Evolutionary conservation across 129 eudicot species (phyloP).

Genomic region (Tagetes patula): DNA sequence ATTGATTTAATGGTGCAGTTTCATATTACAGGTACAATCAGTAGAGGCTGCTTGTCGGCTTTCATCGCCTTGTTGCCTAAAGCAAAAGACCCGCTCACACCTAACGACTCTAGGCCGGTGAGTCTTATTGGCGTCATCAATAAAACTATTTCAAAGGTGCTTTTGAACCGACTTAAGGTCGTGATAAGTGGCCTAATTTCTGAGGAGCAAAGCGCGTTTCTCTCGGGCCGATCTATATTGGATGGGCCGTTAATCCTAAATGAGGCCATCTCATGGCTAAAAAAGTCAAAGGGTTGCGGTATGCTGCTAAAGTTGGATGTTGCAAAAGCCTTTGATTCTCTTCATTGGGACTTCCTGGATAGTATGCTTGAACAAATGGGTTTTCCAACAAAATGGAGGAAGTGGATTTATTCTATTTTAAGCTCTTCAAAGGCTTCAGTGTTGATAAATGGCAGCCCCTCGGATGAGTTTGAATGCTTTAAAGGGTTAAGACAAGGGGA

Average conservation of each 20-base stretch:
- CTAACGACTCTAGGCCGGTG: background rate
- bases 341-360: background rate
- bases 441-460: background rate
- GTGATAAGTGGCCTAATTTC: background rate
- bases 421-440: background rate
- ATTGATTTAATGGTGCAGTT: background rate
- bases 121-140: background rate
- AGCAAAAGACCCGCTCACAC: background rate
- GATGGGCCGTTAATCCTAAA: background rate
- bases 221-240: background rate
- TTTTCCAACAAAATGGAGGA: background rate
- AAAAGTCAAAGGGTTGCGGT: no score
- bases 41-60: background rate
- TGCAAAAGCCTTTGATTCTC: background rate
- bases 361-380: background rate
- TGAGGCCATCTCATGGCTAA: no score
- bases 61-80: background rate
- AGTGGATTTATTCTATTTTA: background rate
- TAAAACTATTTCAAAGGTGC: background rate
- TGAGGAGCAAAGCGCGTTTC: background rate
- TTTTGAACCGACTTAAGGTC: background rate
- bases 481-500: no score
- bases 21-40: background rate
- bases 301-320: no score
- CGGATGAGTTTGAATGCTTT: background rate